Evolutionary conservation across 495 filamentous ascomycete species (phyloP), one percentile per base, ranked within the genome.

Genomic region (Talaromyces thailandensis): DNA sequence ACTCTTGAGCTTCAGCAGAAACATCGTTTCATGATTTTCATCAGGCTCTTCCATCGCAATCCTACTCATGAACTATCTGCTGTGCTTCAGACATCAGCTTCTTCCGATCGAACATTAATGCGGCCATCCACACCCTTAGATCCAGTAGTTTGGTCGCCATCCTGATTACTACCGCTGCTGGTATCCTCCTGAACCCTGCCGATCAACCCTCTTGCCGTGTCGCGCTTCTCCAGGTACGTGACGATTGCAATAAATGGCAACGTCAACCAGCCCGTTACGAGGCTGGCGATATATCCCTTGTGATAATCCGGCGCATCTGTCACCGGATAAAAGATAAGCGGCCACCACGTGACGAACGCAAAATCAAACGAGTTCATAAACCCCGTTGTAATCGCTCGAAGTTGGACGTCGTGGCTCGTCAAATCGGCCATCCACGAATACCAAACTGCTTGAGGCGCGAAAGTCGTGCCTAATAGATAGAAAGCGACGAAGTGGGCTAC

Each of bases 351-450:
- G 1, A 74, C 72, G 51, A 74, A 74, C 0, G 69, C 70, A 57
- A 74, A 74, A 56, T 74, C 72, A 31, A 74, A 74, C 1, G 72
- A 74, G 59, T 74, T 74, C 72, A 74, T 74, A 62, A 74, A 74
- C 0, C 72, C 72, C 0, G 72, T 74, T 16, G 72, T 68, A 31
- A 74, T 74, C 6, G 72, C 72, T 1, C 72, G 67, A 0, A 74
- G 65, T 28, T 74, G 72, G 18, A 74, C 60, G 53, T 74, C 72
- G 45, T 72, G 70, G 29, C 65, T 58, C 9, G 72, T 74, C 6
- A 74, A 67, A 45, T 74, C 72, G 2, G 72, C 72, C 64, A 74
- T 68, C 72, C 72, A 74, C 6, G 70, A 69, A 61, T 74, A 74
- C 72, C 72, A 74, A n/a, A 74, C 63, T 6, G 72, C 72, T 52